Evolutionary conservation across 73 alveolate genomes (phyloP).

Genomic region (Tetrahymena elliotti): DNA sequence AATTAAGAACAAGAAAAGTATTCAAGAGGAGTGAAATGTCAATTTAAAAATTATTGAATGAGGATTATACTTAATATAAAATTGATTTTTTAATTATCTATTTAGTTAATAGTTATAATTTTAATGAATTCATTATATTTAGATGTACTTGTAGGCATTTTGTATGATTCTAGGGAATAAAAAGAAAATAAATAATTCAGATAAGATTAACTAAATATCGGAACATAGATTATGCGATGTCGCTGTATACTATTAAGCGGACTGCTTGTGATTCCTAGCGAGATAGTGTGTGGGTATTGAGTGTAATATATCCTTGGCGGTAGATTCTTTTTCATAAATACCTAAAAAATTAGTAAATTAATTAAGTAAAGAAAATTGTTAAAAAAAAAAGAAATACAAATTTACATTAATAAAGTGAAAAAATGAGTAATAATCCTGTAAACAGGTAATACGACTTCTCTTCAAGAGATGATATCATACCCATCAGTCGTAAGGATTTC

Average conservation of each 20-base stretch:
- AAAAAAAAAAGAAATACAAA: neutral
- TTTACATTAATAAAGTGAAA: neutral
- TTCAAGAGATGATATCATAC: neutral
- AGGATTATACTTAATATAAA: neutral
- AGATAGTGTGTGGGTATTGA: neutral
- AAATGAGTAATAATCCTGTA: neutral
- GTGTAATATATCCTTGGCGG: neutral
- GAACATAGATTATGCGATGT: neutral
- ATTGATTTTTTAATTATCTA: neutral
- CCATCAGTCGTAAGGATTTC: neutral
- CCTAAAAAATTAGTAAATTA: neutral
- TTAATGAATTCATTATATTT: neutral
- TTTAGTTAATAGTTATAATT: neutral
- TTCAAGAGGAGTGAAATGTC: neutral
- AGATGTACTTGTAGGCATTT: neutral
- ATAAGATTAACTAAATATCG: neutral
- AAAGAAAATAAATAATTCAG: neutral
- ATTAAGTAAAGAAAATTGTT: neutral
- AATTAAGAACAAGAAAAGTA: neutral
- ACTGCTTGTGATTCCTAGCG: neutral
- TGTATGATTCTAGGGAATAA: neutral
- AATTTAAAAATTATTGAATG: too few species aligned
- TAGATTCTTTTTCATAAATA: neutral
- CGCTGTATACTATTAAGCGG: neutral
- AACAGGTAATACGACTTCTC: neutral